Conservation (phyloP, 352 stramenopile genomes). For the Globisporangium takayamanum region DNA sequence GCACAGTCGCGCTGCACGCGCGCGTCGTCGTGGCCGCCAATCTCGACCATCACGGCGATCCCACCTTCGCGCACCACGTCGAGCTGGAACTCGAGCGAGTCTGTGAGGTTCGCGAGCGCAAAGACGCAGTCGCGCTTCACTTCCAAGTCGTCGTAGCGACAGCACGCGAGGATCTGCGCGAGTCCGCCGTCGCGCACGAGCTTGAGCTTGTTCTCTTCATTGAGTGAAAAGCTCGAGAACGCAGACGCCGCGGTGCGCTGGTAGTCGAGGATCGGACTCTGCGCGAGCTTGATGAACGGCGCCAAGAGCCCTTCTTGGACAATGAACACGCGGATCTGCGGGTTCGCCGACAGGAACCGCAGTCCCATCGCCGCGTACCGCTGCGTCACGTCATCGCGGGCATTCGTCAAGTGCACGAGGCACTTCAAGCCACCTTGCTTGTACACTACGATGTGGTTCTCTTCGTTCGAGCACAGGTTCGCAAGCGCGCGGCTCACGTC, state of each 20-base stretch:
- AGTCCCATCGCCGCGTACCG: constrained; percentile 94
- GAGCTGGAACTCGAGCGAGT: constrained; percentile 85
- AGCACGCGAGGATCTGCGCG: constrained; percentile 86
- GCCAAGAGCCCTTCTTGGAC: constrained; percentile 86
- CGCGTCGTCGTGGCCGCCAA: constrained; percentile 77
- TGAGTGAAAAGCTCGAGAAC: constrained; percentile 89
- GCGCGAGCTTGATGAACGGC: constrained; percentile 89
- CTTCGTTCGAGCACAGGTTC: constrained; percentile 93
- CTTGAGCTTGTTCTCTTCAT: constrained; percentile 92
- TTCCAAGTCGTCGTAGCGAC: constrained; percentile 87
- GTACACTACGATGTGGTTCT: constrained; percentile 91
- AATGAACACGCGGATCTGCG: constrained; percentile 90
- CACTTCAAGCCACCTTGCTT: constrained; percentile 89
- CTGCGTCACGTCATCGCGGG: constrained; percentile 88
- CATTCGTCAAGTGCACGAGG: constrained; percentile 87
- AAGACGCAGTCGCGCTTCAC: constrained; percentile 91
- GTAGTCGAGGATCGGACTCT: constrained; percentile 87
- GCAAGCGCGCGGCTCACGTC: constrained; percentile 89
- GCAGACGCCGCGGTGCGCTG: constrained; percentile 90
- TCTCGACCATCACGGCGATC: constrained; percentile 70
- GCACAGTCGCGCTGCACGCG: constrained; percentile 92
- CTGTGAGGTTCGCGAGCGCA: constrained; percentile 91
- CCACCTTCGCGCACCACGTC: constrained; percentile 87
- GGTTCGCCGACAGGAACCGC: constrained; percentile 91
- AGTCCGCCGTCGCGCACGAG: constrained; percentile 91